Evolutionary conservation across 495 filamentous ascomycete genomes (phyloP).

Genomic region (Tetracladium setigerum): DNA sequence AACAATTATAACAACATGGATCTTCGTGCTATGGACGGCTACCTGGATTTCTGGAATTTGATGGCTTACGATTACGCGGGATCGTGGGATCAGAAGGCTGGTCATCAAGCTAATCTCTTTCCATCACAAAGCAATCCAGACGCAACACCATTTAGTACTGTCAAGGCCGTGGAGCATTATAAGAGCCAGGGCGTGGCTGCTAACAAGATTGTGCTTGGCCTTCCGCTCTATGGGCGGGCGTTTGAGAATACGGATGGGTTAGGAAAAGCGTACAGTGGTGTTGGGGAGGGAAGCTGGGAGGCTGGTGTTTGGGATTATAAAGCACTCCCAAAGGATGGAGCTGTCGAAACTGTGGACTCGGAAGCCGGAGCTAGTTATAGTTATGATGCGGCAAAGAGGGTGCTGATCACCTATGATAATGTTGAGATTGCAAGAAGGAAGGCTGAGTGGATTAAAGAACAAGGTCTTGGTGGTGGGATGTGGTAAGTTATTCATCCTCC

Average conservation of each 20-base stretch:
- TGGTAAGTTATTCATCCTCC: slow-evolving; percentile 37
- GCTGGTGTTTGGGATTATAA: slow-evolving; percentile 85
- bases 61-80: slow-evolving; percentile 82
- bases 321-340: slow-evolving; percentile 47
- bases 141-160: slow-evolving; percentile 71
- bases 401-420: slow-evolving; percentile 77
- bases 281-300: slow-evolving; percentile 80
- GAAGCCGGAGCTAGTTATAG: slow-evolving; percentile 62
- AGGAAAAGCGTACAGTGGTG: slow-evolving; percentile 58
- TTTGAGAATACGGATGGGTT: slow-evolving; percentile 72
- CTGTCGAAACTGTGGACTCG: slow-evolving; percentile 41
- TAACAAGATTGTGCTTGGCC: slow-evolving; percentile 76
- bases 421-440: slow-evolving; percentile 58
- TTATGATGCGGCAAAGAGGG: slow-evolving; percentile 51
- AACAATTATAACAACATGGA: slow-evolving; percentile 71
- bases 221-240: slow-evolving; percentile 87
- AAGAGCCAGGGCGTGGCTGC: slow-evolving; percentile 50
- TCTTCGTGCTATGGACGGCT: slow-evolving; percentile 64
- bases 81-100: slow-evolving; percentile 65
- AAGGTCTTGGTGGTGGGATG: slow-evolving; percentile 77
- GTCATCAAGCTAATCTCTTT: slow-evolving; percentile 79
- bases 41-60: slow-evolving; percentile 91
- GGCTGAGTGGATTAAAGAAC: slow-evolving; percentile 56
- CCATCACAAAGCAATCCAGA: slow-evolving; percentile 42
- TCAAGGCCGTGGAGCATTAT: slow-evolving; percentile 62